Percentiles rank a stretch among this genome's conserved stretches.
Evolutionary conservation across 106 monocot genomes (phyloP).

Genomic region (Gastrodia elata): DNA sequence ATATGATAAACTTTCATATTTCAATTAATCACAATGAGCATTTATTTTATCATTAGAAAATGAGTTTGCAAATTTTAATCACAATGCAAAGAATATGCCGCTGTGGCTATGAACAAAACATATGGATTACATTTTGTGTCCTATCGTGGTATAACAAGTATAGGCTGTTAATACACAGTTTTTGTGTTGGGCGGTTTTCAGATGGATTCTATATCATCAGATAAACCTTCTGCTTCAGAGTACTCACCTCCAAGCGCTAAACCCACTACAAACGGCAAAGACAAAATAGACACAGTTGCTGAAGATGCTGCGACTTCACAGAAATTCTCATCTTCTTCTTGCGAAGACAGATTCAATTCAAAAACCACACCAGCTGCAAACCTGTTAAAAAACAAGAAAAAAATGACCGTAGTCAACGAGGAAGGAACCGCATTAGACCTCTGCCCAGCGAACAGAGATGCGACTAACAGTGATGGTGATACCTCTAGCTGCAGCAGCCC

Average conservation of each 20-base stretch:
- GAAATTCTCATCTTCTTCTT: neutral
- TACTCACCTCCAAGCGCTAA: neutral
- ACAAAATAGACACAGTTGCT: neutral
- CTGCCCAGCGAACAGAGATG: neutral
- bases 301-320: neutral
- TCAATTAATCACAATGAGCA: too few relatives aligned
- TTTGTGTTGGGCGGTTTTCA: neutral
- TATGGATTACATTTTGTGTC: too few relatives aligned
- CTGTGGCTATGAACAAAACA: too few relatives aligned
- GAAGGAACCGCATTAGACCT: neutral
- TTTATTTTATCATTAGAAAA: too few relatives aligned
- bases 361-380: constrained; percentile 6
- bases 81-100: too few relatives aligned
- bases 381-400: constrained; percentile 6
- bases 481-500: constrained; percentile 4
- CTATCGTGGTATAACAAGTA: too few relatives aligned
- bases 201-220: constrained; percentile 10
- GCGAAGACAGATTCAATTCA: neutral
- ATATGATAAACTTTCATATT: too few relatives aligned
- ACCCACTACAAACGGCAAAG: neutral
- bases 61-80: too few relatives aligned
- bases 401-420: neutral
- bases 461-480: neutral
- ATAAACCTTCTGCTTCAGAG: neutral
- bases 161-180: neutral